Evolutionary conservation across 2,329 filamentous ascomycete genomes (phyloP).

Genomic region (Alternaria sp.): DNA sequence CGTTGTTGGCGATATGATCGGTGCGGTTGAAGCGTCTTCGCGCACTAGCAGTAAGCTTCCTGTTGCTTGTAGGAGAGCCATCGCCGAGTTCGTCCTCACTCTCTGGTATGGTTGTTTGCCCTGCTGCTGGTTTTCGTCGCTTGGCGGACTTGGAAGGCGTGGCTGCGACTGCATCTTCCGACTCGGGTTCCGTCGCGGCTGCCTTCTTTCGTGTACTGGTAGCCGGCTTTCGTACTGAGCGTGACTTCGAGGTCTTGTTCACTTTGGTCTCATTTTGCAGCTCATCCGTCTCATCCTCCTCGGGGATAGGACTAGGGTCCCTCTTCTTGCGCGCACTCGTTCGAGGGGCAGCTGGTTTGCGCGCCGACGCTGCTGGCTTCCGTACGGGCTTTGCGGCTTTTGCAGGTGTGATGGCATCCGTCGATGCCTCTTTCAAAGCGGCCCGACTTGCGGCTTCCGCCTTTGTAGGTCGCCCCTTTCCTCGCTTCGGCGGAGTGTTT

Average conservation of each 20-base stretch:
- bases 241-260: constrained; percentile 11
- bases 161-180: constrained; percentile 12
- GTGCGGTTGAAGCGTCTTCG: constrained; percentile 34
- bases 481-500: constrained; percentile 25
- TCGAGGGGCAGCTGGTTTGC: constrained; percentile 17
- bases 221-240: constrained; percentile 12
- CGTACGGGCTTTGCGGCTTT: constrained; percentile 14
- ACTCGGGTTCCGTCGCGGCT: constrained; percentile 2
- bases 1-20: constrained; percentile 34
- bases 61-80: constrained; percentile 16
- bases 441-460: constrained; percentile 22
- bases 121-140: constrained; percentile 14
- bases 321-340: constrained; percentile 19
- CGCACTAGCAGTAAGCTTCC: constrained; percentile 20
- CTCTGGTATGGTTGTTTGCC: constrained; percentile 17
- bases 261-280: constrained; percentile 3
- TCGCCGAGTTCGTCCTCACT: constrained; percentile 32
- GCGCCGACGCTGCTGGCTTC: constrained; percentile 19
- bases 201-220: constrained; percentile 12
- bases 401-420: constrained; percentile 22
- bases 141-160: constrained; percentile 24
- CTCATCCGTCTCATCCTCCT: constrained; percentile 12
- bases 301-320: constrained; percentile 5
- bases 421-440: constrained; percentile 12
- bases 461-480: constrained; percentile 21